A percentile compares a stretch with the other conserved stretches of the same genome.
Evolutionary conservation across 169 alveolate genomes (phyloP).

Genomic region (Eimeria maxima): DNA sequence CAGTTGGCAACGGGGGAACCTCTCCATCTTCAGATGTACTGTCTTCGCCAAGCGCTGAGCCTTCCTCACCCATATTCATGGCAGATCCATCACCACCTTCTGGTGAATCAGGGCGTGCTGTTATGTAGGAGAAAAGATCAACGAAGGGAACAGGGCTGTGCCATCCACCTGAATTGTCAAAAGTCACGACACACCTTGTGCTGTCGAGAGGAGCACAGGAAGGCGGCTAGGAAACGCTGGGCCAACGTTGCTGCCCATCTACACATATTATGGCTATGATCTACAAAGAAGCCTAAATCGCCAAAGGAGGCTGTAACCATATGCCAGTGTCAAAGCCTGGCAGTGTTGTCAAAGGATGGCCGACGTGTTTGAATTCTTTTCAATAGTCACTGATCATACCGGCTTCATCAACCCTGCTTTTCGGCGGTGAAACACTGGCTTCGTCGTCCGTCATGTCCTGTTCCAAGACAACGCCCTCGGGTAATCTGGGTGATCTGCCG

Average conservation of each 20-base stretch:
- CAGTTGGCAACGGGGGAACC: background rate
- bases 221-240: background rate
- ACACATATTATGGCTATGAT: background rate
- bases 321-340: too few relatives aligned
- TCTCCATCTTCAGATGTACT: background rate
- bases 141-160: background rate
- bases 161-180: background rate
- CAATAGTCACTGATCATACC: too few relatives aligned
- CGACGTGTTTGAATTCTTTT: too few relatives aligned
- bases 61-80: background rate
- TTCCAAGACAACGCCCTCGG: too few relatives aligned
- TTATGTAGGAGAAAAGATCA: too few relatives aligned
- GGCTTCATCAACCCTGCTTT: too few relatives aligned
- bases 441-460: too few relatives aligned
- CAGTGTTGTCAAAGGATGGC: too few relatives aligned
- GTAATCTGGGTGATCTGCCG: too few relatives aligned
- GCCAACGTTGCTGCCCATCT: background rate
- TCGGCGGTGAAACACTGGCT: too few relatives aligned
- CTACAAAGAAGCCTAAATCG: too few relatives aligned
- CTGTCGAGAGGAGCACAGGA: background rate
- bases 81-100: background rate
- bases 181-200: background rate
- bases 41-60: background rate
- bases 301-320: background rate
- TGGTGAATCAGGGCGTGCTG: background rate